Percentiles rank a stretch among this genome's conserved stretches.
Evolutionary conservation across 345 rosid genomes (phyloP).

Genomic region (Eucalyptus caleyi): DNA sequence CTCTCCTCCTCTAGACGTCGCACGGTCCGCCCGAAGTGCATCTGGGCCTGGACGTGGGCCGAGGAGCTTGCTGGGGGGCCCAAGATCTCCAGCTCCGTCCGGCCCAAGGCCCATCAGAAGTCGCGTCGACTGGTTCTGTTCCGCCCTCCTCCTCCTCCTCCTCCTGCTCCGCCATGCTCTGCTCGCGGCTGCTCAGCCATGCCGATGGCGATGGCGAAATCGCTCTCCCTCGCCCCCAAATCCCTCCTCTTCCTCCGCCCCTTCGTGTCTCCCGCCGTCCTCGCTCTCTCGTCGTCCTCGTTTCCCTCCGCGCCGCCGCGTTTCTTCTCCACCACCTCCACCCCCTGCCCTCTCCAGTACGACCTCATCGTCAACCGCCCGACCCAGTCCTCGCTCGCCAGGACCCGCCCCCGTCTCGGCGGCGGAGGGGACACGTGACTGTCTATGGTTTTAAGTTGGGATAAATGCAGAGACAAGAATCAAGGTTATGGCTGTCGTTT

Average conservation of each 20-base stretch:
- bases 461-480: not conserved
- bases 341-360: conserved; percentile 78
- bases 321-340: conserved; percentile 45
- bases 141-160: no score
- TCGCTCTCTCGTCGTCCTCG: conserved; percentile 7
- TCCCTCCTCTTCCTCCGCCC: conserved; percentile 16
- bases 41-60: not conserved
- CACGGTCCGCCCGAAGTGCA: not conserved
- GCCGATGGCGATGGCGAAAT: not conserved
- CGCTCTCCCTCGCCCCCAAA: conserved; percentile 8
- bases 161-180: no score
- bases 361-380: conserved; percentile 77
- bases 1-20: not conserved
- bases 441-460: not conserved
- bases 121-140: not conserved
- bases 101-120: not conserved
- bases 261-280: conserved; percentile 16
- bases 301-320: not conserved
- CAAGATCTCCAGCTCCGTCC: not conserved
- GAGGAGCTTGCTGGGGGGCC: not conserved
- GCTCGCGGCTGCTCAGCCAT: not conserved
- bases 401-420: conserved; percentile 24
- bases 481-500: not conserved
- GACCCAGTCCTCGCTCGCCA: conserved; percentile 27
- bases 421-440: not conserved